These are phyloP conservation scores for Alternaria sp. DNA, from an alignment of 2,329 filamentous ascomycete genomes.

Conservation along the genomic window DNA sequence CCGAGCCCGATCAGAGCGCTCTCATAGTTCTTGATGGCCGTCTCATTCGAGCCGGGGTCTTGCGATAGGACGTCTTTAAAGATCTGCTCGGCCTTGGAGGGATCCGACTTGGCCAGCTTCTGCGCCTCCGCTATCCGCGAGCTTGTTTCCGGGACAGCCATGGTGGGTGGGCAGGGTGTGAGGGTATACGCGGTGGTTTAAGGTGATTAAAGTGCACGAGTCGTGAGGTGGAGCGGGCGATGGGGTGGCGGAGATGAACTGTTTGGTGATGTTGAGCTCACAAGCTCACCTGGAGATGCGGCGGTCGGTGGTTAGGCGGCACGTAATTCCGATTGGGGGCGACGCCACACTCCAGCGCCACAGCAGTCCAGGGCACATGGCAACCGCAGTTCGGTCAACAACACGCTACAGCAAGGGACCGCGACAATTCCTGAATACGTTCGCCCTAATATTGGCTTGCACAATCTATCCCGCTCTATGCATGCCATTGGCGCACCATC, in stretches of 20 bases:
- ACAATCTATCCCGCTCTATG: constrained; percentile 4
- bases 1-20: constrained; percentile 85
- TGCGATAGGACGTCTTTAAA: constrained; percentile 91
- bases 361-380: constrained; percentile 1
- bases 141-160: constrained; percentile 56
- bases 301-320: constrained; percentile 12
- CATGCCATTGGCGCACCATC: constrained; percentile 4
- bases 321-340: constrained; percentile 8
- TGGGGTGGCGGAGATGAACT: constrained; percentile 11
- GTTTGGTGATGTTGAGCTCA: constrained; percentile 21
- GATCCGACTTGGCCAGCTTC: constrained; percentile 79
- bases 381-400: constrained; percentile 12
- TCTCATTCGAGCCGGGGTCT: constrained; percentile 82
- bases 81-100: constrained; percentile 81
- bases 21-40: constrained; percentile 90
- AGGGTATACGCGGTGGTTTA: not conserved
- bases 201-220: not conserved
- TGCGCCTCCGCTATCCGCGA: constrained; percentile 86
- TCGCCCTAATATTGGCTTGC: not conserved
- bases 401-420: not conserved
- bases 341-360: not conserved
- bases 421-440: not conserved
- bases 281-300: constrained; percentile 18
- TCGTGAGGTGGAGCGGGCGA: constrained; percentile 2
- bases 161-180: constrained; percentile 18